phyloP scores from a whole-genome alignment of 306 rosid genomes.

The Rosa chinensis region DNA sequence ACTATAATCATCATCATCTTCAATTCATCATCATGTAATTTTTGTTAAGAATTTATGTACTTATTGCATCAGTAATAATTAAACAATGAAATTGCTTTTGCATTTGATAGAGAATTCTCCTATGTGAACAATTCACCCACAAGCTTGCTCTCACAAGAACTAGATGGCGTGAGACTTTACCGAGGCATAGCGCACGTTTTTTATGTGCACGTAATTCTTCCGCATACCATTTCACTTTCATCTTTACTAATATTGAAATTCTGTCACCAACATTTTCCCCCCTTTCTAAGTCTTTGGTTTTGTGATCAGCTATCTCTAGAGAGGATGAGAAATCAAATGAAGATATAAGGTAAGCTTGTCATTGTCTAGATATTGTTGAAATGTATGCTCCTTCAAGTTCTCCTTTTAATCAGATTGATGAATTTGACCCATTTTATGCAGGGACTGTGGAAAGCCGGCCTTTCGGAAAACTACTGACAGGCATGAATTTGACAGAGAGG shows the following conservation, averaged over 20 bases:
- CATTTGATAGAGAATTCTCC: slow-evolving; percentile 55
- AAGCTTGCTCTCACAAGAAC: slow-evolving; percentile 53
- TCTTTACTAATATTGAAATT: slow-evolving; percentile 16
- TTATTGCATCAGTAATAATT: neutral
- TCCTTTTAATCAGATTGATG: neutral
- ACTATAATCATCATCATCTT: neutral
- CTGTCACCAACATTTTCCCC: neutral
- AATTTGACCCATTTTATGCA: slow-evolving; percentile 30
- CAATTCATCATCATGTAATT: neutral
- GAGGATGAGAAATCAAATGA: slow-evolving; percentile 33
- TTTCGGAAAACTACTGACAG: slow-evolving; percentile 30
- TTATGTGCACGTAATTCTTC: slow-evolving; percentile 47
- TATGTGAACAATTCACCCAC: slow-evolving; percentile 65
- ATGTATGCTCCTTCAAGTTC: neutral
- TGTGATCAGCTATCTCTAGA: slow-evolving; percentile 18
- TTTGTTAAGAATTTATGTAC: neutral
- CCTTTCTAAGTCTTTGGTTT: neutral
- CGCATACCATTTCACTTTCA: slow-evolving; percentile 20
- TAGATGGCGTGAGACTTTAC: slow-evolving; percentile 56
- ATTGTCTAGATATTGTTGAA: neutral
- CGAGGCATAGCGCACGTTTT: slow-evolving; percentile 54
- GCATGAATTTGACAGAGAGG: slow-evolving; percentile 30
- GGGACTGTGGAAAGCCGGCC: slow-evolving; percentile 27
- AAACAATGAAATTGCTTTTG: neutral
- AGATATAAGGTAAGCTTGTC: slow-evolving; percentile 31